Evolutionary conservation across 1,139 yeast species (phyloP).

Genomic region (Entelexis sorbosivorans): DNA sequence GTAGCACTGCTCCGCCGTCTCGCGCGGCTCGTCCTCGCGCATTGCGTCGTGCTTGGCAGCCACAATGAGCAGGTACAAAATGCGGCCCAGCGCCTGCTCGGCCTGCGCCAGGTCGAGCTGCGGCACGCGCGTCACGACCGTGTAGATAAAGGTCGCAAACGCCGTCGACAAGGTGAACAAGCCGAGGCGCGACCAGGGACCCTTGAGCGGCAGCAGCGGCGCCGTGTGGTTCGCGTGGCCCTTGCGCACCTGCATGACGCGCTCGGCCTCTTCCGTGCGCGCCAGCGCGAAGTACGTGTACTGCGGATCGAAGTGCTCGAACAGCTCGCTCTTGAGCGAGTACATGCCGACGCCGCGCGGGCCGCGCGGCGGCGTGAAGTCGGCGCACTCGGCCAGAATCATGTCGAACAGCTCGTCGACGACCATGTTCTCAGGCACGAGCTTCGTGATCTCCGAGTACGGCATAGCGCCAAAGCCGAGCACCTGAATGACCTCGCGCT

Average conservation of each 20-base stretch:
- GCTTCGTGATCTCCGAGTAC: conserved; percentile 57
- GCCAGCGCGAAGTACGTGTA: conserved; percentile 70
- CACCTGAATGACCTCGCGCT: conserved; percentile 64
- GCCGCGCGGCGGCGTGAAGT: conserved; percentile 53
- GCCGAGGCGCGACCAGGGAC: conserved; percentile 30
- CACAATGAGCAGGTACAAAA: conserved; percentile 61
- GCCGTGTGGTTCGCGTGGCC: conserved; percentile 28
- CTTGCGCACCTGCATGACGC: conserved; percentile 39
- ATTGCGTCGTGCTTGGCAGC: conserved; percentile 34
- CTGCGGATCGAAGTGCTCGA: conserved; percentile 59
- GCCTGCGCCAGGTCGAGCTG: conserved; percentile 21
- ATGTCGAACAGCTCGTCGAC: conserved; percentile 66
- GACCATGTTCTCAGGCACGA: conserved; percentile 61
- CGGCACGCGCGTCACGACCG: background rate
- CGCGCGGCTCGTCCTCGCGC: background rate
- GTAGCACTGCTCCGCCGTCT: background rate
- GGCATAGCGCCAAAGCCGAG: conserved; percentile 64
- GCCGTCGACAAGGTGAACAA: conserved; percentile 30
- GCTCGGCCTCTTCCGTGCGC: conserved; percentile 63
- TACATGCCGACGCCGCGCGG: conserved; percentile 60
- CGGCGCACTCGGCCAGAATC: conserved; percentile 49
- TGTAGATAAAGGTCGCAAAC: conserved; percentile 28
- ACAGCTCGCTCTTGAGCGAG: conserved; percentile 48
- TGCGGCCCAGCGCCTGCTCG: conserved; percentile 48
- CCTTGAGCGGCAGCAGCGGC: conserved; percentile 28